Base-by-base conservation (phyloP, 2,329 filamentous ascomycete genomes). In the Curvularia hawaiiensis region DNA sequence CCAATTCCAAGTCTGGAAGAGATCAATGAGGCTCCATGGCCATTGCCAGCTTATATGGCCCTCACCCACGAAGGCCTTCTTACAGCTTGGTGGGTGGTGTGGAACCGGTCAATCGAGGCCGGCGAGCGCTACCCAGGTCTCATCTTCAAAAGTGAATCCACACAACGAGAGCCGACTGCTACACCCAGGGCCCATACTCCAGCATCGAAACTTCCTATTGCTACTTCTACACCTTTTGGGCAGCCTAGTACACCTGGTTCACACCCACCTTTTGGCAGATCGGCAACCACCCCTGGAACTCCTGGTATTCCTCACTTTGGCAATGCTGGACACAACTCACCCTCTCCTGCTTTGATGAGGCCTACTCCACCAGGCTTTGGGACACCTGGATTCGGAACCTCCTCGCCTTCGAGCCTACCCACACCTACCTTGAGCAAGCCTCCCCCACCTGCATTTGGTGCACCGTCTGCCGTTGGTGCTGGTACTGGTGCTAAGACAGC, bases 41-140 rank as follows among this genome's bases (percentile, higher is more conserved):
- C 95, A 12, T 78, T 98, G 9, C 95, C 95, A 6, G 91, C 88
- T 11, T 82, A 97, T 41, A 89, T 95, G 83, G 84, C 92, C 30
- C 80, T 99, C 16, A 98, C 96, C 59, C 89, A 97, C 64, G 91
- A 97, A 69, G 95, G 95, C 62, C 79, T 96, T 10, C 80, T 99
- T 16, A 87, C 86, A 45, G 84, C 88, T 12, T 99, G 94, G 92
- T 97, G 94, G 91, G 79, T 98, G 43, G 85, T 98, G 20, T 97
- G 97, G 77, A 86, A 90, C 35, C 92, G 96, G 41, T 92, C 94
- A 2, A 88, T 99, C 60, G 86, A 88, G 58, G 82, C 88, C 66
- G 88, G 88, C 3, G 86, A 85, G 7, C 85, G 86, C 0, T 98
- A 92, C 74, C 84, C 89, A 40, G 90, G 90, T 4, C 80, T 97